Percentiles rank a stretch among this genome's conserved stretches.
These are phyloP conservation scores for Effrenium voratum DNA, from an alignment of 73 alveolate genomes.

Conservation along the genomic window DNA sequence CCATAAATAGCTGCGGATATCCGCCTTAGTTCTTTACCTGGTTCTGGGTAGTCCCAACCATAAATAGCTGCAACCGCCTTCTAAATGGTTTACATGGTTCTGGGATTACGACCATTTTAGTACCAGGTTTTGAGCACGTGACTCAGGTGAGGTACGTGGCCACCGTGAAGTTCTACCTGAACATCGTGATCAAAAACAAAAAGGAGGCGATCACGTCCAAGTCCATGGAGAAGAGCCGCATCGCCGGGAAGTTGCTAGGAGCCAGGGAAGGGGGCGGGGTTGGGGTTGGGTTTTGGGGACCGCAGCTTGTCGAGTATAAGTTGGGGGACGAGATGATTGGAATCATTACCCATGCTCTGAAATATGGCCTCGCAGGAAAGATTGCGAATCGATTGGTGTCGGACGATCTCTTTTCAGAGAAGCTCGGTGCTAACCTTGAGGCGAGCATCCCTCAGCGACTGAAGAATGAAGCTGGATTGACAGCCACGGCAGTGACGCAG, in stretches of 20 bases:
- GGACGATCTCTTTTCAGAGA: conserved; percentile 65
- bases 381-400: conserved; percentile 68
- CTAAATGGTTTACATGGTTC: no score
- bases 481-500: conserved; percentile 38
- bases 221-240: conserved; percentile 16
- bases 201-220: neutral
- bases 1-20: no score
- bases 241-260: conserved; percentile 43
- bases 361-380: conserved; percentile 18
- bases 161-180: conserved; percentile 58
- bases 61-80: no score
- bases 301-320: no score
- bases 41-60: no score
- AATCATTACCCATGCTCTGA: no score
- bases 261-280: no score
- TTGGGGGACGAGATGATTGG: no score
- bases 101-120: neutral
- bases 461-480: neutral
- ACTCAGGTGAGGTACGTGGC: conserved; percentile 44
- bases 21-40: no score
- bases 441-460: conserved; percentile 61
- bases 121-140: neutral
- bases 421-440: conserved; percentile 37
- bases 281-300: no score
- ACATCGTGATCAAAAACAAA: neutral